A percentile compares a stretch with the other conserved stretches of the same genome.
These are phyloP conservation scores for Albugo laibachii DNA, from an alignment of 352 stramenopile species.

Conservation along the genomic window DNA sequence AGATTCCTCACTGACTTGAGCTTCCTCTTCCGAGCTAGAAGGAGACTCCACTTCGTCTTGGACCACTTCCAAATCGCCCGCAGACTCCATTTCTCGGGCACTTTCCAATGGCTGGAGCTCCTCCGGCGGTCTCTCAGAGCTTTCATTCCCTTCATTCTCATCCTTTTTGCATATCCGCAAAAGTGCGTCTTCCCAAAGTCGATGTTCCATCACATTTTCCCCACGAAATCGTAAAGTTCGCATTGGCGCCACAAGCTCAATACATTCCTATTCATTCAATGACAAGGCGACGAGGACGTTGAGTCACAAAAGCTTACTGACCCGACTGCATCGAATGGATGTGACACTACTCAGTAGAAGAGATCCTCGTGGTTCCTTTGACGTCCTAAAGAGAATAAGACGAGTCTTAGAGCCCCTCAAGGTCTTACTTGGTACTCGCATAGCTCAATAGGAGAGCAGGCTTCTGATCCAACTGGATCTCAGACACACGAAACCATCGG, in stretches of 20 bases:
- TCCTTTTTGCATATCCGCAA: too few relatives aligned
- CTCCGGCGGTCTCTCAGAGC: too few relatives aligned
- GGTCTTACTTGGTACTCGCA: slow-evolving; percentile 61
- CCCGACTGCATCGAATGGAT: slow-evolving; percentile 43
- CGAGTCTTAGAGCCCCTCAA: background rate
- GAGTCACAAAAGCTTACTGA: slow-evolving; percentile 8
- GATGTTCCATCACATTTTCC: slow-evolving; percentile 57
- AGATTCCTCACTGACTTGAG: too few relatives aligned
- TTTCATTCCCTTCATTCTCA: too few relatives aligned
- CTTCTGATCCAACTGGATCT: slow-evolving; percentile 23
- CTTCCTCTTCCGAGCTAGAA: too few relatives aligned
- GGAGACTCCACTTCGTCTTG: too few relatives aligned
- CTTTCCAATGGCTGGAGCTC: too few relatives aligned
- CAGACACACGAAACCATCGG: slow-evolving; percentile 58
- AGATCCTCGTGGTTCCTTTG: slow-evolving; percentile 58
- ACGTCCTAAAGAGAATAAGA: slow-evolving; percentile 14
- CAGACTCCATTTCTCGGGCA: too few relatives aligned
- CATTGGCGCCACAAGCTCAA: slow-evolving; percentile 55
- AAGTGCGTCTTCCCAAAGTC: slow-evolving; percentile 35
- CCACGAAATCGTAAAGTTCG: slow-evolving; percentile 58
- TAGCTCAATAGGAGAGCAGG: slow-evolving; percentile 47
- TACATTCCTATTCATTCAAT: slow-evolving; percentile 5
- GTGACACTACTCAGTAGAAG: slow-evolving; percentile 63
- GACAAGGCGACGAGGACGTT: background rate
- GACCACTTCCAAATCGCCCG: too few relatives aligned